Base-by-base conservation (phyloP, 495 filamentous ascomycete species). In the Geopyxis carbonaria region DNA sequence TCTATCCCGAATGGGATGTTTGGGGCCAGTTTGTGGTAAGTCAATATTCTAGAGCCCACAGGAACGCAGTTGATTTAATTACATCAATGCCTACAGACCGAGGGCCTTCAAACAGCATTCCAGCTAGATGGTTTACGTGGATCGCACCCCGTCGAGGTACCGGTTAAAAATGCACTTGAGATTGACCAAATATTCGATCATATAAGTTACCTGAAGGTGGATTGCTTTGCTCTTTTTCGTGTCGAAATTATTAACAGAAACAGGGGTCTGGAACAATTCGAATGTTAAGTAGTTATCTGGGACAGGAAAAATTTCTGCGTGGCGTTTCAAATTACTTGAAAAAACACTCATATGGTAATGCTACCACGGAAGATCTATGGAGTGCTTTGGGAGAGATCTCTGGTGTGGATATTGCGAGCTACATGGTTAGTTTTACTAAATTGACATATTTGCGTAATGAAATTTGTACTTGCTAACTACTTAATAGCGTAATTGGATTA, bases 141-240 rank as follows among this genome's bases (percentile, higher is more conserved):
- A 22, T 93, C 83, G 16, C 89, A 97, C 61, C 80, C 89, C 5
- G 93, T 97, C 44, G 86, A 94, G 57, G 87, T 94, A 9, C 79
- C 81, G 0, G 85, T 95, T 20, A 72, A 69, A 47, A 81, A 87
- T 51, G 85, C 82, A 14, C 69, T 93, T 2, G 85, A 95, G 47
- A 81, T 94, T 35, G 86, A 94, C 58, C 87, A 94, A 51, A 89
- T 93, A 43, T 94, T 94, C 57, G 87, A 94, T 58, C 71, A 76
- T 52, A 93, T 94, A 57, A 89, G 80, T 59, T 97, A 97, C 57
- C 66, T 84, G 31, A 97, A 97, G 60, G 87, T 91, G 33, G 80
- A 77, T 58, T 84, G 76, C 13, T 74, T 83, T 28, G 82, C 91
- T 55, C 8, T 25, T 13, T 21, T 6, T 13, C n/a, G n/a, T 8